Evolutionary conservation across 441 rosid species (phyloP).

Genomic region (Biscutella auriculata): DNA sequence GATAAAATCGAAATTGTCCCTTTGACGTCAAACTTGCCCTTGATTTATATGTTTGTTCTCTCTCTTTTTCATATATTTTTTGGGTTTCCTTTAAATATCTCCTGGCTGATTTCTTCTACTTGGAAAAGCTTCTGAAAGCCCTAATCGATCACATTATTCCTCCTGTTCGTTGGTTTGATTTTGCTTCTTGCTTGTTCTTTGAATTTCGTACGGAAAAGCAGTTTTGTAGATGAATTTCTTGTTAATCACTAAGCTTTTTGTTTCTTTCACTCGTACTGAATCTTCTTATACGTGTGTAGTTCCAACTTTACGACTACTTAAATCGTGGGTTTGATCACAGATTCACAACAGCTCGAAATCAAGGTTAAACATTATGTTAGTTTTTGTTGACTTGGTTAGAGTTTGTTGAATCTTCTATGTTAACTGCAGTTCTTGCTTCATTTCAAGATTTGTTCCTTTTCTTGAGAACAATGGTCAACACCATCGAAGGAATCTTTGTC

Average conservation of each 20-base stretch:
- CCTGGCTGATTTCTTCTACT: too few relatives aligned
- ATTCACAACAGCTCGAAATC: background rate
- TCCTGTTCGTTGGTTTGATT: background rate
- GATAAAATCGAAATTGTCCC: background rate
- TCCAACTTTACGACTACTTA: too few relatives aligned
- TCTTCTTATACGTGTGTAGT: too few relatives aligned
- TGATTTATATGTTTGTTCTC: too few relatives aligned
- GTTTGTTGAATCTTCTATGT: background rate
- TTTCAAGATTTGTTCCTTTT: background rate
- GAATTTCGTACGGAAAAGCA: background rate
- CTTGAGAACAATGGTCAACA: slow-evolving; percentile 40
- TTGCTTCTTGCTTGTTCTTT: background rate
- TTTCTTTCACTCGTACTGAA: background rate
- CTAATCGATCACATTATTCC: background rate
- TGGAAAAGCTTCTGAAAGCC: too few relatives aligned
- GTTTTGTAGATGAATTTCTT: background rate
- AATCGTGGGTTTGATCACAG: background rate
- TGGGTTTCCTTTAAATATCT: too few relatives aligned
- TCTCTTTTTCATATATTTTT: too few relatives aligned
- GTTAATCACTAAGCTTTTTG: background rate
- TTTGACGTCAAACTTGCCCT: too few relatives aligned
- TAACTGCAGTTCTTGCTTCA: slow-evolving; percentile 1
- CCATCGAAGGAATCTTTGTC: slow-evolving; percentile 61
- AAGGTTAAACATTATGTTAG: background rate
- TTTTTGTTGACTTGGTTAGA: too few relatives aligned